Evolutionary conservation across 1,139 yeast genomes (phyloP).

Genomic region (Geotrichum fermentans): DNA sequence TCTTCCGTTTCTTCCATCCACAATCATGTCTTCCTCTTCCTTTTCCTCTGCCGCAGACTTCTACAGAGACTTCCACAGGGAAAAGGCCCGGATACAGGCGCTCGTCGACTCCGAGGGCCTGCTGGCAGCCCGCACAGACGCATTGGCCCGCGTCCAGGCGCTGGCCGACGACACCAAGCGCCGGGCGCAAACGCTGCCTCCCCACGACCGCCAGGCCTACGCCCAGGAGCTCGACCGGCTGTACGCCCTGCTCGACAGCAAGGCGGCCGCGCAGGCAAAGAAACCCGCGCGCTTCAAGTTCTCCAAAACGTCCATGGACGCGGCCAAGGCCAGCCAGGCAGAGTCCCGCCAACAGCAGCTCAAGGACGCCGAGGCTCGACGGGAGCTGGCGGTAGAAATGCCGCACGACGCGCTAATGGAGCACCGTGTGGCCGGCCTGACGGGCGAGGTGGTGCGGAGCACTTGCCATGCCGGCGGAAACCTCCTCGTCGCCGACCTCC

Average conservation of each 20-base stretch:
- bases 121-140: background rate
- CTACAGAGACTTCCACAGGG: background rate
- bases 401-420: background rate
- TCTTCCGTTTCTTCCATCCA: slow-evolving; percentile 5
- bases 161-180: slow-evolving; percentile 5
- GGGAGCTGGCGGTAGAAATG: background rate
- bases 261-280: background rate
- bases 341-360: slow-evolving; percentile 1
- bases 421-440: background rate
- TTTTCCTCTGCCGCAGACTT: background rate
- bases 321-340: slow-evolving; percentile 1
- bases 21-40: background rate
- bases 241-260: slow-evolving; percentile 3
- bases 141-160: background rate
- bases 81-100: background rate
- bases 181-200: background rate
- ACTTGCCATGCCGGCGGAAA: background rate
- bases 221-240: slow-evolving; percentile 5
- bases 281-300: slow-evolving; percentile 5
- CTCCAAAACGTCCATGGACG: slow-evolving; percentile 1
- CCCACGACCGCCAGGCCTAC: slow-evolving; percentile 8
- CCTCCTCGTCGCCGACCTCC: slow-evolving; percentile 2
- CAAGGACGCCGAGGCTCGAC: background rate
- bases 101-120: background rate
- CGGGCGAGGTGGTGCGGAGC: background rate